Conservation (phyloP, 1,139 yeast genomes). For the Yamadazyma triangularis region DNA sequence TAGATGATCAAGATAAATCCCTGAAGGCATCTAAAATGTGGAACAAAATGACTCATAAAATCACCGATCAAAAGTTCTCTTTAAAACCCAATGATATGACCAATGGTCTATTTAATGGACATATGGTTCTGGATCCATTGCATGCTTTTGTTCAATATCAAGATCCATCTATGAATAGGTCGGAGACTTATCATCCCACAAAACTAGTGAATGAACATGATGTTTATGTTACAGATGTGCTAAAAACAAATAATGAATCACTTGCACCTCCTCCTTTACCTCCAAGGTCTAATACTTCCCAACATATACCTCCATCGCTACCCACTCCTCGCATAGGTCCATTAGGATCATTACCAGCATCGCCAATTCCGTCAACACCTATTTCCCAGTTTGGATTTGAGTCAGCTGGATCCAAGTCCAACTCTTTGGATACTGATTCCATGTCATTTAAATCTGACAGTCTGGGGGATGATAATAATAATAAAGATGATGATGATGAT, state of each 20-base stretch:
- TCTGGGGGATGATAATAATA: constrained; percentile 6
- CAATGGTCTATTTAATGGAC: constrained; percentile 31
- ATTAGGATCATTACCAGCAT: constrained; percentile 11
- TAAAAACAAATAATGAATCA: constrained; percentile 1
- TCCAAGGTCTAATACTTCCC: constrained; percentile 25
- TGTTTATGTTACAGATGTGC: constrained; percentile 8
- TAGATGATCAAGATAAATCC: constrained; percentile 25
- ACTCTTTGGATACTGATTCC: constrained; percentile 5
- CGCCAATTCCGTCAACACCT: constrained; percentile 10
- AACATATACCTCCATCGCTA: constrained; percentile 1
- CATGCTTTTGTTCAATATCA: constrained; percentile 26
- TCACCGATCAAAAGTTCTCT: constrained; percentile 20
- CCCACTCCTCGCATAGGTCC: constrained; percentile 11
- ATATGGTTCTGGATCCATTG: constrained; percentile 31
- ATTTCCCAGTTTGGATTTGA: constrained; percentile 2
- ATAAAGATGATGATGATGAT: no score
- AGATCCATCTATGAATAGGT: constrained; percentile 21
- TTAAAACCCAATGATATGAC: constrained; percentile 24
- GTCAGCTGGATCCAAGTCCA: neutral
- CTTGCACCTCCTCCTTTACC: constrained; percentile 24
- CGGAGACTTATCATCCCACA: constrained; percentile 30
- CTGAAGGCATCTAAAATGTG: constrained; percentile 22
- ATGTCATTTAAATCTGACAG: constrained; percentile 18
- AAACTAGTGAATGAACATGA: constrained; percentile 18
- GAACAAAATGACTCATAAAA: constrained; percentile 22